Conservation (phyloP, 2,329 filamentous ascomycete genomes). For the Scedosporium dehoogii region DNA sequence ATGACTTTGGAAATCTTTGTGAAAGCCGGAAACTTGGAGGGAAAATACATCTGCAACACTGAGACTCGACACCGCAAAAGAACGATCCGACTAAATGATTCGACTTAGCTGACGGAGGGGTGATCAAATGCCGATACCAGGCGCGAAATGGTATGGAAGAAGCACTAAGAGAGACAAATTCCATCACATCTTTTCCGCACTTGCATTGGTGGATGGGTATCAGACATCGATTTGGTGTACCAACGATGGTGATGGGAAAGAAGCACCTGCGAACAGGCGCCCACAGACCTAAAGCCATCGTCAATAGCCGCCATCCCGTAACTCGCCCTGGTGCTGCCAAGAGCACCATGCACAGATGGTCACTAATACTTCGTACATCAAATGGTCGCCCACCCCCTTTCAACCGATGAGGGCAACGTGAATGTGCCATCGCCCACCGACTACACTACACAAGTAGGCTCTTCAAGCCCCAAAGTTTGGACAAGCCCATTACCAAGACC, state of each 20-base stretch:
- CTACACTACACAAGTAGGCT: neutral
- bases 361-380: neutral
- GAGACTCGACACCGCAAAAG: neutral
- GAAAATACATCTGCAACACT: neutral
- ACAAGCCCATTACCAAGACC: neutral
- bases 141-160: neutral
- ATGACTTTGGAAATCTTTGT: neutral
- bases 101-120: neutral
- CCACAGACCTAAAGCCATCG: neutral
- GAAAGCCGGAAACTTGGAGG: neutral
- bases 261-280: neutral
- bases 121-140: neutral
- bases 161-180: neutral
- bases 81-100: neutral
- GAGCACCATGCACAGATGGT: neutral
- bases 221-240: too few relatives aligned
- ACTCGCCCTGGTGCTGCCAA: neutral
- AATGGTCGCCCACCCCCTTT: neutral
- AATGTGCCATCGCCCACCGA: neutral
- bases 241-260: neutral
- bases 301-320: neutral
- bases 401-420: neutral
- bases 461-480: neutral
- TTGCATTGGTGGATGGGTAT: too few relatives aligned
- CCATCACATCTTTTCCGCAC: too few relatives aligned